phyloP scores from a whole-genome alignment of 805 yeast genomes.

The Kazachstania martiniae region DNA sequence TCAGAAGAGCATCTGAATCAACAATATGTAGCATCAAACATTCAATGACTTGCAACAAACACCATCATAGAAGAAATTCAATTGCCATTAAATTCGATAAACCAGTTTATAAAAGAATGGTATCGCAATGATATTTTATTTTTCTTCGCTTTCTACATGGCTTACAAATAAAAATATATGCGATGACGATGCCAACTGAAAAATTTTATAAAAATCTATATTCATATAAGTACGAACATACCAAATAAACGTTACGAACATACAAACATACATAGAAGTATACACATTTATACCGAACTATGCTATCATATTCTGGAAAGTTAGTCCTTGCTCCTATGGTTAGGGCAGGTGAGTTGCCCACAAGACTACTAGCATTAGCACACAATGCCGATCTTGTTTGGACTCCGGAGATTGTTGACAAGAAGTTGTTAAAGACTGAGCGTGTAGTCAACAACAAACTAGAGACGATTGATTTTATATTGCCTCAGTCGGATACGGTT shows the following conservation, averaged over 20 bases:
- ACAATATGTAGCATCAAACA: too few species aligned
- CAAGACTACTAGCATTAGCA: slow-evolving; percentile 64
- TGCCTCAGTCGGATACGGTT: slow-evolving; percentile 34
- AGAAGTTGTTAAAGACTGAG: slow-evolving; percentile 61
- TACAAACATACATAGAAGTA: too few species aligned
- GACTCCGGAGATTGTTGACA: slow-evolving; percentile 91
- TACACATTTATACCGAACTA: not conserved
- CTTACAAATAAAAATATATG: not conserved
- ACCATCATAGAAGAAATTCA: slow-evolving; percentile 24
- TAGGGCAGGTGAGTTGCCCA: slow-evolving; percentile 88
- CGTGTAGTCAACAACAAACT: slow-evolving; percentile 48
- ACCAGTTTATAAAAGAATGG: slow-evolving; percentile 5
- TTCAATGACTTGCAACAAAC: slow-evolving; percentile 15
- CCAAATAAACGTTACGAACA: too few species aligned
- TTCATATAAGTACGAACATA: too few species aligned
- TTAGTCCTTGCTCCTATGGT: slow-evolving; percentile 95
- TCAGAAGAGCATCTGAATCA: not conserved
- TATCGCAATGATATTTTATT: too few species aligned
- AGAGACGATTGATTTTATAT: slow-evolving; percentile 50
- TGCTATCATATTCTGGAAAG: slow-evolving; percentile 39
- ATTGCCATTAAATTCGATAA: slow-evolving; percentile 18
- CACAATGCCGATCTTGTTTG: slow-evolving; percentile 93
- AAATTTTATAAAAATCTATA: too few species aligned
- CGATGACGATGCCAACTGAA: too few species aligned
- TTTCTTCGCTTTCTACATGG: not conserved